Evolutionary conservation across 345 rosid species (phyloP), one percentile per base, ranked within the genome.

Genomic region (Brassica nigra): DNA sequence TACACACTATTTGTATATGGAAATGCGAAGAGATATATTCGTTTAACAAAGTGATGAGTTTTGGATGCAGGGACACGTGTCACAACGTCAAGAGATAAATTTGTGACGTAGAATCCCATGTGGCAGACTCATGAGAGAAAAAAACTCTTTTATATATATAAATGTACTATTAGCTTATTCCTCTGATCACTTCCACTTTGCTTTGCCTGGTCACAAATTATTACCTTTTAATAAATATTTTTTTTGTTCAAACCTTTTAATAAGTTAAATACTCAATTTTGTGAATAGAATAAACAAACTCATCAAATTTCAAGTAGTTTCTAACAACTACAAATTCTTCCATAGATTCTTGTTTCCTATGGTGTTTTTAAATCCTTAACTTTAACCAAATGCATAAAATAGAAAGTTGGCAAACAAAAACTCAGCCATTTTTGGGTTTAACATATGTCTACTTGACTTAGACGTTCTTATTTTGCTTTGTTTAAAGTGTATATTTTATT

Each of bases 151-250:
- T n/a, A n/a, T n/a, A n/a, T n/a, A n/a, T n/a, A n/a, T n/a, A n/a
- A n/a, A n/a, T n/a, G n/a, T n/a, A n/a, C n/a, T n/a, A n/a, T n/a
- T n/a, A n/a, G n/a, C n/a, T n/a, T 39, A 36, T 49, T 58, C 37
- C n/a, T 39, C 18, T 55, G 0, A 39, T 55, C 47, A 9, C 33
- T 23, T 61, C 73, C 72, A 49, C 54, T 66, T 63, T 79, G 69
- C 20, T 12, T 64, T 5, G 72, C 73, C 66, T 39, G 47, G 77
- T 78, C 81, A 20, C 18, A 47, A 5, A 55, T 57, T n/a, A 5
- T 1, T 11, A 29, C 12, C 27, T 15, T 52, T 52, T 52, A 52
- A 52, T 52, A 52, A n/a, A n/a, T 52, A 47, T 4, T 52, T 52
- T 33, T 52, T 52, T n/a, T n/a, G 57, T 52, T 52, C 8, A 52